A percentile compares a stretch with the other conserved stretches of the same genome.
These are phyloP conservation scores for Hydnomerulius pinastri DNA, from an alignment of 768 basidiomycete species.

Conservation along the genomic window DNA sequence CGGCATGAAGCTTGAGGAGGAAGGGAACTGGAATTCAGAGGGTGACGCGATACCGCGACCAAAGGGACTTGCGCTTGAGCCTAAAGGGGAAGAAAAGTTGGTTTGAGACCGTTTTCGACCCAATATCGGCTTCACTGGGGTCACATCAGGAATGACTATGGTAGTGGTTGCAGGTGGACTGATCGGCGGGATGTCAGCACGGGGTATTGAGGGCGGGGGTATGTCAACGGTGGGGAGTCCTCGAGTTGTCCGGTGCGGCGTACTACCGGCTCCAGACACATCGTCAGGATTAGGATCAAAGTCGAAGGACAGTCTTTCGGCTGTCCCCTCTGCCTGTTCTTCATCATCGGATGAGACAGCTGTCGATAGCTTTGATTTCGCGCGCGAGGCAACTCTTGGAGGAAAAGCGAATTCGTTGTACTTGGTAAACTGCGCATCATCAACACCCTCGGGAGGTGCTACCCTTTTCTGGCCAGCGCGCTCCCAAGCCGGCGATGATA, in stretches of 20 bases:
- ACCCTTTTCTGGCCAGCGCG: constrained; percentile 33
- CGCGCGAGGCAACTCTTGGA: constrained; percentile 34
- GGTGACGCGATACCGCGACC: constrained; percentile 13
- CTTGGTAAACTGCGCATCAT: constrained; percentile 45
- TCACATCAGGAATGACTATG: neutral
- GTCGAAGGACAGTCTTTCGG: neutral
- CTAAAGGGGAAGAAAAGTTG: neutral
- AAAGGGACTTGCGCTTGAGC: neutral
- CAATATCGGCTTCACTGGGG: neutral
- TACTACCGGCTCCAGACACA: neutral
- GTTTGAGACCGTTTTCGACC: neutral
- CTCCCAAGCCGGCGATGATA: constrained; percentile 39
- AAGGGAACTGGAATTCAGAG: constrained; percentile 40
- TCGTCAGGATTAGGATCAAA: neutral
- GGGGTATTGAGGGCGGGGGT: constrained; percentile 24
- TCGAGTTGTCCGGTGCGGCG: constrained; percentile 21
- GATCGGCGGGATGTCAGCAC: constrained; percentile 7
- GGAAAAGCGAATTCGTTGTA: constrained; percentile 59
- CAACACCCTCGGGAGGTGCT: constrained; percentile 32
- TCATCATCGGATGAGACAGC: constrained; percentile 10
- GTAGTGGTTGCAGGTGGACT: neutral
- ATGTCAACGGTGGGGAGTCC: constrained; percentile 43
- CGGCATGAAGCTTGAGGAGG: constrained; percentile 7
- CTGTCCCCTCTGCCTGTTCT: constrained; percentile 1
- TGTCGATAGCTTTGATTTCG: constrained; percentile 34